These are phyloP conservation scores for Heracleum sosnowskyi DNA, from an alignment of 129 eudicot genomes.

Conservation along the genomic window DNA sequence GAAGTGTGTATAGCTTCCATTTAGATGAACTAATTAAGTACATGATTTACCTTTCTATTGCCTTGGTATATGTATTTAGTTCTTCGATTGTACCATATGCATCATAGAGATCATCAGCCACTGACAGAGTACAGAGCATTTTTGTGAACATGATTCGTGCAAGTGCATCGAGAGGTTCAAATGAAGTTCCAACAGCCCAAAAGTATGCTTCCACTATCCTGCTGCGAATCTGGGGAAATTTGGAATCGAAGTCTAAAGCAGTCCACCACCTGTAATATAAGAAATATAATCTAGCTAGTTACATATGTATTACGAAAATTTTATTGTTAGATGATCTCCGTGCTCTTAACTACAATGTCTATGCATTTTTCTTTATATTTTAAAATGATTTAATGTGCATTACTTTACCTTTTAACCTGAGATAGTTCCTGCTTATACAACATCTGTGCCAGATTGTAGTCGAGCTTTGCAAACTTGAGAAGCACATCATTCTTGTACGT, in stretches of 20 bases:
- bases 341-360: too few relatives aligned
- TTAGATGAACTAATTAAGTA: too few relatives aligned
- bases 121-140: too few relatives aligned
- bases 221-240: not conserved
- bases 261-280: not conserved
- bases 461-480: constrained; percentile 18
- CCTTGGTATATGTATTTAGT: not conserved
- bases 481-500: constrained; percentile 3
- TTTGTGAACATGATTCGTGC: too few relatives aligned
- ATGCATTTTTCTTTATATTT: too few relatives aligned
- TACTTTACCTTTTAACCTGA: constrained; percentile 10
- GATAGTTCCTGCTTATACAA: constrained; percentile 20
- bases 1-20: too few relatives aligned
- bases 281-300: too few relatives aligned
- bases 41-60: constrained; percentile 11
- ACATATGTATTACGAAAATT: too few relatives aligned
- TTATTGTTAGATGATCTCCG: too few relatives aligned
- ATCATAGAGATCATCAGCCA: constrained; percentile 10
- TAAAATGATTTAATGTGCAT: not conserved
- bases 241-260: not conserved
- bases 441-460: constrained; percentile 13
- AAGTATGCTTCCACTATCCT: constrained; percentile 9
- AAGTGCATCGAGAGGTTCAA: too few relatives aligned
- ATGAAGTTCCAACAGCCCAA: not conserved
- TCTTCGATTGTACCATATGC: constrained; percentile 14